Evolutionary conservation across 1,284 basidiomycete species (phyloP).

Genomic region (Apiotrichum montevideense): DNA sequence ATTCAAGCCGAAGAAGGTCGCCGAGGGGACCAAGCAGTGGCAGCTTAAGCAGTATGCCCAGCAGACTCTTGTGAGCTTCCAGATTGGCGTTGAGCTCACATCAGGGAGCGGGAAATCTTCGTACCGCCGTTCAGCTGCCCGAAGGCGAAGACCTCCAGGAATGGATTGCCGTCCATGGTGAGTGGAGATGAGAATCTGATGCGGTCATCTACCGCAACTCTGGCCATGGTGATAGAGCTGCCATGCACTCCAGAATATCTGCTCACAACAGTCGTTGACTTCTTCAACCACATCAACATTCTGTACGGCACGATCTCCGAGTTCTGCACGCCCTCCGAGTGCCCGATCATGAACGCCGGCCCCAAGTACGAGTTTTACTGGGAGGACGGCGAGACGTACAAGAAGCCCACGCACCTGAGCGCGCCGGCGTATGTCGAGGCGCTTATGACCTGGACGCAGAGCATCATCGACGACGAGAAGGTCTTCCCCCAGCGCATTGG

Average conservation of each 20-base stretch:
- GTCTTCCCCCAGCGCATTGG: conserved; percentile 95
- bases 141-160: conserved; percentile 93
- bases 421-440: conserved; percentile 97
- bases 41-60: conserved; percentile 96
- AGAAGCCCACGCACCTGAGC: conserved; percentile 85
- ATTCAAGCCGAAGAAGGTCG: conserved; percentile 95
- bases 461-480: conserved; percentile 82
- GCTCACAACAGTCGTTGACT: conserved; percentile 67
- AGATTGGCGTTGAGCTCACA: background rate
- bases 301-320: conserved; percentile 92
- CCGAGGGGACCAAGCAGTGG: conserved; percentile 94
- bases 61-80: conserved; percentile 68
- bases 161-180: conserved; percentile 94
- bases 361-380: conserved; percentile 98
- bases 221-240: no score
- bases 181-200: conserved; percentile 32
- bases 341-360: conserved; percentile 97
- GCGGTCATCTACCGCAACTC: background rate
- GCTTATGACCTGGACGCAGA: conserved; percentile 98
- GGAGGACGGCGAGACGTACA: conserved; percentile 91
- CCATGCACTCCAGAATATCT: no score
- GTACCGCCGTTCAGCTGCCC: conserved; percentile 80
- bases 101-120: conserved; percentile 86
- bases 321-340: conserved; percentile 93
- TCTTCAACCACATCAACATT: conserved; percentile 96